Base-by-base conservation (phyloP, 192 early-diverging fungal species). In the Backusella tuberculispora region DNA sequence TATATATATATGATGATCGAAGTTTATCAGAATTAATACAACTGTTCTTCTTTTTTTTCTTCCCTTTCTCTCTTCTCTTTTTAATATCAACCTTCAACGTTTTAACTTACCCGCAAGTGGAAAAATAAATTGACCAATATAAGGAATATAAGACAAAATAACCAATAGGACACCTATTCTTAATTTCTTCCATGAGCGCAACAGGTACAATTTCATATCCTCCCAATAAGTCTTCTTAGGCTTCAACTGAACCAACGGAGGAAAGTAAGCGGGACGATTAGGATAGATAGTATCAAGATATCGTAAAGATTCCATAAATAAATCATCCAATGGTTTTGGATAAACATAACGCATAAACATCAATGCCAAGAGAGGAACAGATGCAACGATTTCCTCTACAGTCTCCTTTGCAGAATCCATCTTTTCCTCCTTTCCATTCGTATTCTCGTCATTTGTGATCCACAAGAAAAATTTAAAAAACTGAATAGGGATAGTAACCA, bases 301-400 rank as follows among this genome's bases (percentile, higher is more conserved):
- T 10, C 69, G 45, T 7, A 89, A 44, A 4, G 84, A 83, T 24
- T 87, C 84, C 53, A 90, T 74, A 74, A 90, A 90, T 19, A 90
- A 79, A 48, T 79, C 79, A 75, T 90, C 89, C 46, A 90, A 69
- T 34, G 86, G 84, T 53, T 88, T 78, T 7, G 88, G 82, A 63
- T 90, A 89, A 29, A 90, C 21, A 41, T 88, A 87, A 38, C 86
- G 76, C 74, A 90, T 76, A 73, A 88, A 86, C 44, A 90, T 42
- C 17, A 90, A 50, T 1, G 82, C 85, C 3, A 87, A 44, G 21
- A 90, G 75, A 0, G 89, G 89, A 48, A 89, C 17, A 29, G 63
- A 65, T 26, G 63, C 53, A 14, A 65, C 72, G n/a, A 65, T 15
- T 44, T 73, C 72, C 6, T 42, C 60, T 3, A 65, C 12, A 47